phyloP scores from a whole-genome alignment of 1,284 basidiomycete species.

The Stereum hirsutum region DNA sequence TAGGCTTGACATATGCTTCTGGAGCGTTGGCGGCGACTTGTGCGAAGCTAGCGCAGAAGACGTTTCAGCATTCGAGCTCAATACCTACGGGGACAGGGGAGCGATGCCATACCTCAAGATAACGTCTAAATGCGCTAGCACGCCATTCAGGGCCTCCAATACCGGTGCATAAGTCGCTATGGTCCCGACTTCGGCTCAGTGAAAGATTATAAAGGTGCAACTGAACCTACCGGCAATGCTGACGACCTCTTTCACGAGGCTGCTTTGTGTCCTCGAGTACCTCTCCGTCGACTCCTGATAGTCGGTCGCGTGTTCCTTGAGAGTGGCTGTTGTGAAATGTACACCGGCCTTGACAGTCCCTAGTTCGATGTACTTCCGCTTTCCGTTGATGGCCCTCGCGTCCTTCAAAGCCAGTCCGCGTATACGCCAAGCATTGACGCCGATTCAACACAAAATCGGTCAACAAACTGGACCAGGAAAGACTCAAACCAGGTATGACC shows the following conservation, averaged over 20 bases:
- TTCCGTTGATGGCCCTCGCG: conserved; percentile 62
- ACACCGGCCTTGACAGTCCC: conserved; percentile 84
- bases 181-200: background rate
- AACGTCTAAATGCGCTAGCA: conserved; percentile 90
- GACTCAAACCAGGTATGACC: background rate
- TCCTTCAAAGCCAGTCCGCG: conserved; percentile 45
- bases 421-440: background rate
- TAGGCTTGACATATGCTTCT: conserved; percentile 82
- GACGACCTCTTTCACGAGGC: conserved; percentile 90
- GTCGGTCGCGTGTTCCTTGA: conserved; percentile 72
- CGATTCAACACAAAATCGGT: background rate
- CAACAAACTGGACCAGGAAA: background rate
- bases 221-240: conserved; percentile 72
- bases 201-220: background rate
- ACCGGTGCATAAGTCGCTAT: conserved; percentile 86
- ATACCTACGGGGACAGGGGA: background rate
- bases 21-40: conserved; percentile 86
- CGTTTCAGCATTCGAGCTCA: background rate
- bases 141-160: conserved; percentile 81
- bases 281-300: conserved; percentile 62
- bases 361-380: conserved; percentile 77
- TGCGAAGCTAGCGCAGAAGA: conserved; percentile 56
- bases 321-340: conserved; percentile 81
- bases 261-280: conserved; percentile 73
- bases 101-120: conserved; percentile 63